phyloP scores from a whole-genome alignment of 768 basidiomycete species.

The Boletus sp. region DNA sequence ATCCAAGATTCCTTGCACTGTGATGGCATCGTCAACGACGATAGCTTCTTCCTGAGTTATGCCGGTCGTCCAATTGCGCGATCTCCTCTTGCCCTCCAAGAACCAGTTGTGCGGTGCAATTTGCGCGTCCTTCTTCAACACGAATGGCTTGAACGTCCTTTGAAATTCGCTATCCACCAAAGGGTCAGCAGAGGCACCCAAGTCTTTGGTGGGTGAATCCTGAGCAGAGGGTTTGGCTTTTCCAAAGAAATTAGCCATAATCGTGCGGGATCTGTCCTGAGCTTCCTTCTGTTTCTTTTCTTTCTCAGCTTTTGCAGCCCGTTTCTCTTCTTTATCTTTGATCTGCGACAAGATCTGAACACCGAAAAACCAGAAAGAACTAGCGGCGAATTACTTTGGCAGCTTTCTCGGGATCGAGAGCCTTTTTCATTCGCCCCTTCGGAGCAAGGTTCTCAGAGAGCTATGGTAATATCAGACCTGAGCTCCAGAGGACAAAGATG shows the following conservation, averaged over 20 bases:
- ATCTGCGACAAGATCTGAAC: constrained; percentile 41
- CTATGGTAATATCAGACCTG: constrained; percentile 5
- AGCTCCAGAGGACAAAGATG: background rate
- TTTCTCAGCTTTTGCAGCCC: constrained; percentile 63
- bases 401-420: constrained; percentile 51
- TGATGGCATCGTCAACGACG: constrained; percentile 47
- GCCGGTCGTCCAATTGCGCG: constrained; percentile 19
- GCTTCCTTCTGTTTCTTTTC: constrained; percentile 70
- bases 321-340: constrained; percentile 66
- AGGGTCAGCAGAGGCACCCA: constrained; percentile 29
- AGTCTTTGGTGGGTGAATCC: constrained; percentile 23
- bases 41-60: constrained; percentile 47
- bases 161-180: constrained; percentile 63
- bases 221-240: constrained; percentile 46
- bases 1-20: constrained; percentile 8
- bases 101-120: constrained; percentile 78
- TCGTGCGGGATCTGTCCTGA: constrained; percentile 66
- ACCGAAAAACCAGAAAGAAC: background rate
- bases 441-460: constrained; percentile 26
- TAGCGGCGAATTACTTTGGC: constrained; percentile 21
- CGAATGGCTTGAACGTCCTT: constrained; percentile 74
- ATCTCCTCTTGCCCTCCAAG: constrained; percentile 30
- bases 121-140: constrained; percentile 67
- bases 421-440: constrained; percentile 47
- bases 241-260: constrained; percentile 78